phyloP scores from a whole-genome alignment of 23 red algal genomes.

The Gracilariopsis chorda region DNA sequence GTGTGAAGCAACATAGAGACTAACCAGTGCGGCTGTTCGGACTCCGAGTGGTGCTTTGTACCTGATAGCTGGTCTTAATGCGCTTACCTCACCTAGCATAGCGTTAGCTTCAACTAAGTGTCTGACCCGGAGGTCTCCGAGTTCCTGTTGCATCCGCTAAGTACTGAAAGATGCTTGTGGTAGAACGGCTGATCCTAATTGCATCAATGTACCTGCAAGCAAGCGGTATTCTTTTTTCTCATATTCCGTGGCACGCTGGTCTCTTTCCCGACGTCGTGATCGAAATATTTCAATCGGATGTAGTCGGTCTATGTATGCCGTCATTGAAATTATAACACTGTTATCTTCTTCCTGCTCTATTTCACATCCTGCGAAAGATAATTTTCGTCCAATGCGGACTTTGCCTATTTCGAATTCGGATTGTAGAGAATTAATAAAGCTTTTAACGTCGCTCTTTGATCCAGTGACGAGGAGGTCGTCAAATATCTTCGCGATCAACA shows the following conservation, averaged over 20 bases:
- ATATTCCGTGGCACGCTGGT: not conserved
- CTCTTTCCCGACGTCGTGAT: not conserved
- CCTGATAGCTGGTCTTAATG: not conserved
- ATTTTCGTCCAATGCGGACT: not conserved
- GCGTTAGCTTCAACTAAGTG: constrained; percentile 31
- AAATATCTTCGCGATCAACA: not conserved
- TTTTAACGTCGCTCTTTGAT: not conserved
- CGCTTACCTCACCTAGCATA: not conserved
- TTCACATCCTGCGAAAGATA: not conserved
- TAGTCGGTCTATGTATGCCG: not conserved
- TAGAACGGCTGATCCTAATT: constrained; percentile 2
- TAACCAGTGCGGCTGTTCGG: not conserved
- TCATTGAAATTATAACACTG: not conserved
- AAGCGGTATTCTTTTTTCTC: not conserved
- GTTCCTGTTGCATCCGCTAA: not conserved
- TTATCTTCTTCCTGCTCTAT: not conserved
- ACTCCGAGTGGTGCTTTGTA: not conserved
- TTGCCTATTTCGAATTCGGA: not conserved
- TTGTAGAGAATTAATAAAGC: not conserved
- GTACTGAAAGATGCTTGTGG: not conserved
- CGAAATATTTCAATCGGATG: not conserved
- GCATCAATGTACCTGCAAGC: constrained; percentile 20
- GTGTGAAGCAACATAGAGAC: not conserved
- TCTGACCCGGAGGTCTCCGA: not conserved
- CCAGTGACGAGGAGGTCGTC: constrained; percentile 21